Conservation (phyloP, 192 early-diverging fungal species). For the Funneliformis mosseae region DNA sequence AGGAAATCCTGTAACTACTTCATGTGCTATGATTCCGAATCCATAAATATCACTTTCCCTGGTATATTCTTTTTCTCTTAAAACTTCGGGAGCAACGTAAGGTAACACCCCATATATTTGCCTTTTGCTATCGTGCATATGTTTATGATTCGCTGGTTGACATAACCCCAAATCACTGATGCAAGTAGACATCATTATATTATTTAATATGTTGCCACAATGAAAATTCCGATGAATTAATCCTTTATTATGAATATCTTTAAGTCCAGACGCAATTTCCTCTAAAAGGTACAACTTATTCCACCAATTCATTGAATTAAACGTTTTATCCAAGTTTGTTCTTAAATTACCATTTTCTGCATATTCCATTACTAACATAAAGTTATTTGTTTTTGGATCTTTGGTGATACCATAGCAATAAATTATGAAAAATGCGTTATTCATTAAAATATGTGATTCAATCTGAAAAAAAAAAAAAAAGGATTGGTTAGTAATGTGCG, state of each 20-base stretch:
- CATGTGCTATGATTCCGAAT: slow-evolving; percentile 47
- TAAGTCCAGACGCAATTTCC: slow-evolving; percentile 36
- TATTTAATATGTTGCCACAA: slow-evolving; percentile 46
- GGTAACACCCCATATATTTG: slow-evolving; percentile 40
- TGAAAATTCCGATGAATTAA: slow-evolving; percentile 47
- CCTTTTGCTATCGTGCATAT: no score
- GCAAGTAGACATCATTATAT: not conserved
- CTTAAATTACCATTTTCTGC: slow-evolving; percentile 26
- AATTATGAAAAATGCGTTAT: not conserved
- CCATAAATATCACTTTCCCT: slow-evolving; percentile 40
- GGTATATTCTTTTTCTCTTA: not conserved
- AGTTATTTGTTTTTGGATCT: slow-evolving; percentile 6
- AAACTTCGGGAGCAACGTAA: not conserved
- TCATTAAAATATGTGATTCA: not conserved
- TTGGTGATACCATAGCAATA: slow-evolving; percentile 38
- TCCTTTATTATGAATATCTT: slow-evolving; percentile 39
- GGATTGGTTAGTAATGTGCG: no score
- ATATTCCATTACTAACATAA: slow-evolving; percentile 47
- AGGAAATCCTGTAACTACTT: slow-evolving; percentile 39
- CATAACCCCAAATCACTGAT: slow-evolving; percentile 39
- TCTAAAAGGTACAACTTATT: slow-evolving; percentile 2
- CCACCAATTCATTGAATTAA: not conserved
- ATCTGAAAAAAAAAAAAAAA: not conserved
- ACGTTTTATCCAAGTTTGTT: not conserved
- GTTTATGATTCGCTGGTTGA: not conserved